Evolutionary conservation across 345 rosid genomes (phyloP).

Genomic region (Linum usitatissimum): DNA sequence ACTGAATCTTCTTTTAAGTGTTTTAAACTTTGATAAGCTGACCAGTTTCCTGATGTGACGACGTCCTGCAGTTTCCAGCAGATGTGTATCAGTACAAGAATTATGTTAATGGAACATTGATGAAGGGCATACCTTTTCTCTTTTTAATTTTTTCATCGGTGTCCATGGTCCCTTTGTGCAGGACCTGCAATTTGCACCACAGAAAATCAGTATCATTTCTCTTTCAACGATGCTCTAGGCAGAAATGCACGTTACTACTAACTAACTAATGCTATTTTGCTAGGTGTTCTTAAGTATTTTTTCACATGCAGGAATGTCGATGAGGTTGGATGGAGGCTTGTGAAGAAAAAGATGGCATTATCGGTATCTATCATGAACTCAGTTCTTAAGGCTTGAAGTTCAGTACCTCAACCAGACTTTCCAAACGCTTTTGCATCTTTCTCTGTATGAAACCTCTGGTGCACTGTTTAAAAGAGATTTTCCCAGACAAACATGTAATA

Average conservation of each 20-base stretch:
- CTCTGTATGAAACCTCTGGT: conserved; percentile 81
- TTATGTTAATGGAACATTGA: conserved; percentile 4
- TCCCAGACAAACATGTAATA: conserved; percentile 11
- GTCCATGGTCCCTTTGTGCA: conserved; percentile 28
- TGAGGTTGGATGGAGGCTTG: too few species aligned
- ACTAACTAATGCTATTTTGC: neutral
- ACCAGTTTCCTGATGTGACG: conserved; percentile 27
- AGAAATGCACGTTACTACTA: too few species aligned
- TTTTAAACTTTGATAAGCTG: conserved; percentile 29
- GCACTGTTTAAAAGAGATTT: conserved; percentile 33
- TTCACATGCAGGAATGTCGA: neutral
- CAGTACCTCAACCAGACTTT: conserved; percentile 63
- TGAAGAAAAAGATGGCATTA: conserved; percentile 1
- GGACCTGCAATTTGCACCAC: conserved; percentile 37
- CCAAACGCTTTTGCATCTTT: conserved; percentile 64
- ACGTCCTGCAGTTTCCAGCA: conserved; percentile 33
- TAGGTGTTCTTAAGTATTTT: conserved; percentile 1
- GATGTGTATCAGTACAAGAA: conserved; percentile 3
- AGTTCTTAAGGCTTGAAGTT: conserved; percentile 7
- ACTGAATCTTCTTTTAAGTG: conserved; percentile 34
- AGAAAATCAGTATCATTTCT: conserved; percentile 11
- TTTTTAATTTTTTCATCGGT: conserved; percentile 27
- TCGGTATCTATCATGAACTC: neutral
- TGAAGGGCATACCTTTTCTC: conserved; percentile 30
- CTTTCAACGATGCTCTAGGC: conserved; percentile 4